These are phyloP conservation scores for Curvularia verruculosa DNA, from an alignment of 2,329 filamentous ascomycete species.

Conservation along the genomic window DNA sequence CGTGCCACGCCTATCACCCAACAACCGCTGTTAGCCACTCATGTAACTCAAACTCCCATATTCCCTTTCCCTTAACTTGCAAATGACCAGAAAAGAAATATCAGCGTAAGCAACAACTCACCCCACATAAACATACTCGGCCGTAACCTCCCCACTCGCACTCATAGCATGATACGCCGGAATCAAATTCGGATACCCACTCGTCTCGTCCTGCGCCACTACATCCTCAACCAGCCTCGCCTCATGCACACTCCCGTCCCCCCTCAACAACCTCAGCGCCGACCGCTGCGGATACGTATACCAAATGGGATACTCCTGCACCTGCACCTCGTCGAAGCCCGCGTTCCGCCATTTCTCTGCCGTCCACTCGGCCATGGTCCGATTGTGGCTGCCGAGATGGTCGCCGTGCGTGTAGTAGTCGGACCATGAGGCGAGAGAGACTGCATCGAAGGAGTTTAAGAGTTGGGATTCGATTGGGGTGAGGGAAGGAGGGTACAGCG, in stretches of 20 bases:
- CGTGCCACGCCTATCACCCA: conserved; percentile 41
- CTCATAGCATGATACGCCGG: conserved; percentile 58
- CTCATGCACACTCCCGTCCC: conserved; percentile 33
- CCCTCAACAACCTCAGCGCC: conserved; percentile 40
- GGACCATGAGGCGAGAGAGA: conserved; percentile 45
- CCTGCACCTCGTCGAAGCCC: conserved; percentile 21
- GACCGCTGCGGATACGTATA: conserved; percentile 45
- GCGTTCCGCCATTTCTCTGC: conserved; percentile 39
- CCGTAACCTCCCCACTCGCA: conserved; percentile 52
- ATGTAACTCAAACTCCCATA: no score
- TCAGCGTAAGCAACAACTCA: conserved; percentile 19
- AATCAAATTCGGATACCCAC: conserved; percentile 43
- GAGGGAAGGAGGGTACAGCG: conserved; percentile 40
- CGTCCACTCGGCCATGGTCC: conserved; percentile 47
- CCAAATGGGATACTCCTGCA: conserved; percentile 49
- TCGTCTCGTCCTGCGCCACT: conserved; percentile 41
- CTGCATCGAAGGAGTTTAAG: conserved; percentile 49
- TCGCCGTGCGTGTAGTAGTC: conserved; percentile 49
- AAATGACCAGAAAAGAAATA: neutral
- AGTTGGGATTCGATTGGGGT: conserved; percentile 47
- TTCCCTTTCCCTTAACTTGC: no score
- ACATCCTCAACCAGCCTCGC: conserved; percentile 42
- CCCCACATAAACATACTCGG: conserved; percentile 56
- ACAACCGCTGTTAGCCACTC: neutral
- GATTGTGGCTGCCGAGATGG: conserved; percentile 43